These are phyloP conservation scores for Podila minutissima DNA, from an alignment of 192 early-diverging fungal species.

Conservation along the genomic window DNA sequence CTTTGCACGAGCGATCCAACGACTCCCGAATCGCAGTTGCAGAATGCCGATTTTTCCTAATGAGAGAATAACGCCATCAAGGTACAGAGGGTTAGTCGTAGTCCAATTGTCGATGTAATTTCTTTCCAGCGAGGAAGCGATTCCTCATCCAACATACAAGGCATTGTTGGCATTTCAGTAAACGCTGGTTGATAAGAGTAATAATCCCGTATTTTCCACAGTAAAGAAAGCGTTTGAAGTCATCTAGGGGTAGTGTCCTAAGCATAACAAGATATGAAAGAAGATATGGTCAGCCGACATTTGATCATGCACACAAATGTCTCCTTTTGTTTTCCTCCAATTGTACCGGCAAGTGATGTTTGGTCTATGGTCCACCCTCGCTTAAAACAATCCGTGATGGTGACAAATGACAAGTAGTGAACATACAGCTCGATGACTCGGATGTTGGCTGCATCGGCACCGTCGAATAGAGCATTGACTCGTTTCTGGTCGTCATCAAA, in stretches of 20 bases:
- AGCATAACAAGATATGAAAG: slow-evolving; percentile 4
- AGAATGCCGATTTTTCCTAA: slow-evolving; percentile 34
- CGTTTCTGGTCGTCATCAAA: slow-evolving; percentile 77
- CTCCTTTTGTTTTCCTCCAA: slow-evolving; percentile 6
- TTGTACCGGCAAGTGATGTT: background rate
- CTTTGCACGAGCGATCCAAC: slow-evolving; percentile 36
- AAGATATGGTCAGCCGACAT: background rate
- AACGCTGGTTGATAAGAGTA: slow-evolving; percentile 79
- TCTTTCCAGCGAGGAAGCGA: background rate
- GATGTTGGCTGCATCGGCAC: slow-evolving; percentile 72
- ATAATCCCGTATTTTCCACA: slow-evolving; percentile 80
- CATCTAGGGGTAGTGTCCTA: slow-evolving; percentile 77
- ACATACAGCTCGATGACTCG: slow-evolving; percentile 77
- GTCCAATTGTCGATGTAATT: background rate
- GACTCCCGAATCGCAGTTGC: slow-evolving; percentile 19
- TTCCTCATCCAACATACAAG: slow-evolving; percentile 26
- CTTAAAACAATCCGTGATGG: background rate
- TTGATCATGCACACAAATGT: background rate
- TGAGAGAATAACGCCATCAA: background rate
- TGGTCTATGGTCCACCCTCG: background rate
- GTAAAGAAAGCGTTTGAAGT: slow-evolving; percentile 86
- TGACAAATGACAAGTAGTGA: background rate
- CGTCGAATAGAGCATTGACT: slow-evolving; percentile 80
- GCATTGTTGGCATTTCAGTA: slow-evolving; percentile 73
- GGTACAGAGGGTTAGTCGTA: background rate